A percentile compares a stretch with the other conserved stretches of the same genome.
phyloP scores from a whole-genome alignment of 192 early-diverging fungal genomes.

The Umbelopsis vinacea region DNA sequence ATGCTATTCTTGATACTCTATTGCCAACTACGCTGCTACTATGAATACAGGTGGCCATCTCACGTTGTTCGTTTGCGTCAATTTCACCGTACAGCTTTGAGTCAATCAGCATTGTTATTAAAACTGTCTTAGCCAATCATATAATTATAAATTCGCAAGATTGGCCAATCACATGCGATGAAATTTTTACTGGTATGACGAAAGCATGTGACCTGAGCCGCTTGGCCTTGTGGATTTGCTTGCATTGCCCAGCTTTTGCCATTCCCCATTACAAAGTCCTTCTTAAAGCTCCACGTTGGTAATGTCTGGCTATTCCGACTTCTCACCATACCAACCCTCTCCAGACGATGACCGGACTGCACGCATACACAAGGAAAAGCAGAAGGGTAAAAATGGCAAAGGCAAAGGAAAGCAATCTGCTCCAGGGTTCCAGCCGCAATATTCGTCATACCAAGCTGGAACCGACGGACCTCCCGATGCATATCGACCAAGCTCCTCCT shows the following conservation, averaged over 20 bases:
- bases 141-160: neutral
- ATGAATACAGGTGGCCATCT: too few species aligned
- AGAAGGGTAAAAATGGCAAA: constrained; percentile 5
- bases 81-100: too few species aligned
- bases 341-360: constrained; percentile 47
- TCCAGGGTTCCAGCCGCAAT: neutral
- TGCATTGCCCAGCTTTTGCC: constrained; percentile 1
- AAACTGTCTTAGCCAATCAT: neutral
- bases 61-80: too few species aligned
- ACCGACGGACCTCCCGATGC: constrained; percentile 27
- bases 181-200: neutral
- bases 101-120: too few species aligned
- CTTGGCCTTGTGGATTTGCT: neutral
- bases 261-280: neutral
- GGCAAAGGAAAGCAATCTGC: constrained; percentile 4
- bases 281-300: neutral
- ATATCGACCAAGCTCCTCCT: constrained; percentile 31
- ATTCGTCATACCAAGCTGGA: constrained; percentile 39
- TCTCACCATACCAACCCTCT: constrained; percentile 51
- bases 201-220: neutral
- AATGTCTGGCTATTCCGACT: constrained; percentile 28
- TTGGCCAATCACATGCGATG: too few species aligned
- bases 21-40: too few species aligned
- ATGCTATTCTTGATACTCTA: too few species aligned
- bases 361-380: constrained; percentile 20